Conservation (phyloP, 148 eudicot species). For the Chenopodium quinoa region DNA sequence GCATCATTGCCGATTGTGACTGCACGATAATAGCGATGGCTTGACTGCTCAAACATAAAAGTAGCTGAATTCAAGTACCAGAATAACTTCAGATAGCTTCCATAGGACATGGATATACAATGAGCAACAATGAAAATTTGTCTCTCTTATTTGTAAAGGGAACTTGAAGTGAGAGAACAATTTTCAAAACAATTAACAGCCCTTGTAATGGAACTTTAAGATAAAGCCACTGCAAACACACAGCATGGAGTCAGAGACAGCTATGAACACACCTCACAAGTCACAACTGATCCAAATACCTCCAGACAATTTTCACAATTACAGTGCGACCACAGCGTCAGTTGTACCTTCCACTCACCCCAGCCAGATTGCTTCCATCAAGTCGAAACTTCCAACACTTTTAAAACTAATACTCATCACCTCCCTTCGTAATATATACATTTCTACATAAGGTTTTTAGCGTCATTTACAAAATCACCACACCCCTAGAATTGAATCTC, state of each 20-base stretch:
- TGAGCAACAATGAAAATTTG: neutral
- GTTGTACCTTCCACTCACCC: too few relatives aligned
- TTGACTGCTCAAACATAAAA: constrained; percentile 99
- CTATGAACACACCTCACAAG: neutral
- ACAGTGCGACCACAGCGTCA: too few relatives aligned
- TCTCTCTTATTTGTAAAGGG: neutral
- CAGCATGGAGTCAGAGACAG: neutral
- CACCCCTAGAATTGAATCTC: too few relatives aligned
- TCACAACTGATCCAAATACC: neutral
- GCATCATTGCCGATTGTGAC: constrained; percentile 85
- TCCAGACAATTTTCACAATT: neutral
- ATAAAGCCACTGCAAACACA: neutral
- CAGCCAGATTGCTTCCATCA: too few relatives aligned
- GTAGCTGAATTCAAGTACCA: constrained; percentile 91
- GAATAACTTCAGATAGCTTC: constrained; percentile 61
- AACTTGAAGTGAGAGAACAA: neutral
- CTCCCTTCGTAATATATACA: too few relatives aligned
- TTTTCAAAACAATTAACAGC: neutral
- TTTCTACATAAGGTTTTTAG: too few relatives aligned
- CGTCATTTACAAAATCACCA: too few relatives aligned
- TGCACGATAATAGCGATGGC: constrained; percentile 84
- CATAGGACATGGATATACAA: constrained; percentile 19
- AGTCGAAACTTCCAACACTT: too few relatives aligned
- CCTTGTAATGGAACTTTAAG: neutral
- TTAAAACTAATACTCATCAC: too few relatives aligned